phyloP scores from a whole-genome alignment of 495 filamentous ascomycete species.

The Wilcoxina mikolae region DNA sequence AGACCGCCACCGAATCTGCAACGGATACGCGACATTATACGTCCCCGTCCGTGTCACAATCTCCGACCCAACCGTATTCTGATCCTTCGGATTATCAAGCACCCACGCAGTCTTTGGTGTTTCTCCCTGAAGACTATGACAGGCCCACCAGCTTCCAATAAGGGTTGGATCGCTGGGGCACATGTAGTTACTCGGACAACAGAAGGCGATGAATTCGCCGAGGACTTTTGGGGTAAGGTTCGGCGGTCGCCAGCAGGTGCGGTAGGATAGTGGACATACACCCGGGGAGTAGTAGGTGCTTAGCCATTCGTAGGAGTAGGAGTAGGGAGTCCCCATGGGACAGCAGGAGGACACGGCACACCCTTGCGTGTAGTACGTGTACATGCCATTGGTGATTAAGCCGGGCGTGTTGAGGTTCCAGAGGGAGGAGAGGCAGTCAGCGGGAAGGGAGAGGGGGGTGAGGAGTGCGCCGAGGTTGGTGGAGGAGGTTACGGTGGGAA shows the following conservation, averaged over 20 bases:
- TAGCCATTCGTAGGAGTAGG: slow-evolving; percentile 7
- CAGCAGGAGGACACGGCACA: slow-evolving; percentile 10
- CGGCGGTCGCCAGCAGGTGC: slow-evolving; percentile 3
- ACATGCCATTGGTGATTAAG: not conserved
- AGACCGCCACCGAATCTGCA: no score
- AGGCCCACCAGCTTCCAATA: no score
- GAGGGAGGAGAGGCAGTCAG: not conserved
- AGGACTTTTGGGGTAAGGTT: not conserved
- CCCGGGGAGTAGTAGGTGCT: slow-evolving; percentile 8
- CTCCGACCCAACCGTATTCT: no score
- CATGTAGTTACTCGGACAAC: not conserved
- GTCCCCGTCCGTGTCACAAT: no score
- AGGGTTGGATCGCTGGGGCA: no score
- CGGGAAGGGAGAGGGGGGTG: slow-evolving; percentile 3
- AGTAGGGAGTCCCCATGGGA: slow-evolving; percentile 8
- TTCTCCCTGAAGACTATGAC: no score
- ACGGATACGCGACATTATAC: no score
- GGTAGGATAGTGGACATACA: slow-evolving; percentile 7
- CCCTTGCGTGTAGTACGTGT: slow-evolving; percentile 10
- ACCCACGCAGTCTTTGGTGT: no score
- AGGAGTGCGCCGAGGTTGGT: slow-evolving; percentile 6
- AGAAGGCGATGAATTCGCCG: not conserved
- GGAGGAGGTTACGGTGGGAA: slow-evolving; percentile 3
- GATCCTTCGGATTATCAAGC: no score
- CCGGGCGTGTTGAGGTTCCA: slow-evolving; percentile 7